Percentiles rank a stretch among this genome's conserved stretches.
Conservation (phyloP, 2,329 filamentous ascomycete genomes). For the Microcyclospora tardicrescens region DNA sequence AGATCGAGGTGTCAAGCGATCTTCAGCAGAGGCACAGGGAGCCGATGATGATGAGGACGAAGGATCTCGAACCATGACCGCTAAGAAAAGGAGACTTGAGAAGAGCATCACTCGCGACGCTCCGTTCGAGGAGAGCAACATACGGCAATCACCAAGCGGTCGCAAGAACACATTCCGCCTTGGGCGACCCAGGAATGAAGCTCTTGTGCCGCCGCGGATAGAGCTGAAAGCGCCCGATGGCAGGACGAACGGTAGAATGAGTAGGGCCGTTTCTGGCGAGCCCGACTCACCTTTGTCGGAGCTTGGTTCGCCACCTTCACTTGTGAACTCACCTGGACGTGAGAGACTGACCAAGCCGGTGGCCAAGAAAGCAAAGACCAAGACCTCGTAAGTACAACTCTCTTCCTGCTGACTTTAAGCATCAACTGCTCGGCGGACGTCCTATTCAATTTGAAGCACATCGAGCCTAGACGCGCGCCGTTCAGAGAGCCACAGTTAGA, state of each 20-base stretch:
- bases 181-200: conserved; percentile 8
- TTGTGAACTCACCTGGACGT: conserved; percentile 16
- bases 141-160: conserved; percentile 12
- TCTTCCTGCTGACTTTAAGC: conserved; percentile 1
- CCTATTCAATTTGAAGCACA: no score
- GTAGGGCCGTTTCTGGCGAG: conserved; percentile 15
- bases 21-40: conserved; percentile 22
- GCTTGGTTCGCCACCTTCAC: conserved; percentile 18
- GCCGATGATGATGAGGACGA: conserved; percentile 16
- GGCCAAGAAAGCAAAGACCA: conserved; percentile 25
- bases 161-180: conserved; percentile 3
- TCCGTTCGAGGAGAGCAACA: conserved; percentile 19
- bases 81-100: conserved; percentile 23
- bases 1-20: conserved; percentile 19
- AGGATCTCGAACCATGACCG: conserved; percentile 8
- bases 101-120: conserved; percentile 17
- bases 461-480: no score
- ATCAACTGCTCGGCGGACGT: no score
- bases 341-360: conserved; percentile 7
- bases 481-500: no score
- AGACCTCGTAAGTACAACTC: conserved; percentile 25
- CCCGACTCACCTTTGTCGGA: conserved; percentile 23
- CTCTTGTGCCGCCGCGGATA: conserved; percentile 9
- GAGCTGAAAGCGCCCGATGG: no score
- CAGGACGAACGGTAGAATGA: conserved; percentile 9